Conservation (phyloP, 106 monocot genomes). For the Dioscorea alata region DNA sequence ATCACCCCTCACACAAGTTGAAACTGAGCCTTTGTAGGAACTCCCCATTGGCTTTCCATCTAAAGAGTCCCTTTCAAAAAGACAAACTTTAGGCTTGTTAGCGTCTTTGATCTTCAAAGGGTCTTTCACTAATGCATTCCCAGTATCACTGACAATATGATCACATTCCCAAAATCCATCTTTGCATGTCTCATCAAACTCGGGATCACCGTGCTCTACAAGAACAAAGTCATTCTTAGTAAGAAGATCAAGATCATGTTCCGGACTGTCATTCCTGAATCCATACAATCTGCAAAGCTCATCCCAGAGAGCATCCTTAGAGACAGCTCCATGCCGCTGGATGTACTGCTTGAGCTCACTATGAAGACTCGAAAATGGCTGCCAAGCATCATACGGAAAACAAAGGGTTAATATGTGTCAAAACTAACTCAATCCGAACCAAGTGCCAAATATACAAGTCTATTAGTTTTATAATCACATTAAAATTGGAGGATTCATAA, state of each 20-base stretch:
- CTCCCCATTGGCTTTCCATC: neutral
- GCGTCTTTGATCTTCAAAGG: neutral
- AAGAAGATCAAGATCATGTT: neutral
- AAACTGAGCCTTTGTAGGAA: neutral
- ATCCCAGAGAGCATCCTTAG: slow-evolving; percentile 15
- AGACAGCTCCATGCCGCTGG: slow-evolving; percentile 22
- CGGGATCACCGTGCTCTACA: slow-evolving; percentile 5
- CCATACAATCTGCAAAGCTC: slow-evolving; percentile 33
- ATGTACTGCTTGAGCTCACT: slow-evolving; percentile 51
- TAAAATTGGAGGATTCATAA: too few relatives aligned
- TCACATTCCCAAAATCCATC: slow-evolving; percentile 9
- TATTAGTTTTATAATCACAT: neutral
- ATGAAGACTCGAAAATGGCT: slow-evolving; percentile 51
- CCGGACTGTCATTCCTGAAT: neutral
- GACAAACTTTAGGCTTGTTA: neutral
- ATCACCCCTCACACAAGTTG: too few relatives aligned
- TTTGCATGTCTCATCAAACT: neutral
- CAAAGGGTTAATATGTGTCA: neutral
- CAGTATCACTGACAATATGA: neutral
- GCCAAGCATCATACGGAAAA: neutral
- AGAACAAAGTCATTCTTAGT: slow-evolving; percentile 2
- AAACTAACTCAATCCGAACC: neutral
- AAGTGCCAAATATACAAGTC: neutral
- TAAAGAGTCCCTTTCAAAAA: neutral
- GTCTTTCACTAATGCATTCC: neutral